Conservation (phyloP, 495 filamentous ascomycete species). For the Penicillium pulvis region DNA sequence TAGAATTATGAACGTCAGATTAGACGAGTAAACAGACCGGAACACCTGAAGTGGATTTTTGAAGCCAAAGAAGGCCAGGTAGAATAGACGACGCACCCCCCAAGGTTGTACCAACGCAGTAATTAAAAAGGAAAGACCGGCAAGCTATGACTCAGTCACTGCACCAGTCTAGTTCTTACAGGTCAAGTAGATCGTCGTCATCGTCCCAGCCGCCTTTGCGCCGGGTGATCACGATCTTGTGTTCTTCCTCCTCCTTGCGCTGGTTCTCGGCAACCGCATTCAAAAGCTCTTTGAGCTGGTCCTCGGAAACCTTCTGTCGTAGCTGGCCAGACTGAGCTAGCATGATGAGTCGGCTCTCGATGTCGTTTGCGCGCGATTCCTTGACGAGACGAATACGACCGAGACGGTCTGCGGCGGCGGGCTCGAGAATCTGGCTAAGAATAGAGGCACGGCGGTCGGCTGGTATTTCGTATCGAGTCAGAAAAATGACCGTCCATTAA, state of each 20-base stretch:
- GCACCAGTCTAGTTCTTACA: slow-evolving; percentile 34
- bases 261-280: slow-evolving; percentile 76
- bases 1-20: not conserved
- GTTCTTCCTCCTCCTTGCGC: slow-evolving; percentile 59
- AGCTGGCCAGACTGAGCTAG: slow-evolving; percentile 86
- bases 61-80: not conserved
- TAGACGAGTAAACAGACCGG: slow-evolving; percentile 1
- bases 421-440: slow-evolving; percentile 88
- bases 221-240: slow-evolving; percentile 82
- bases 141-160: slow-evolving; percentile 1
- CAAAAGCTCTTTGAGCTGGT: slow-evolving; percentile 88
- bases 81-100: not conserved
- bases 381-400: slow-evolving; percentile 96
- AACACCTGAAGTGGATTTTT: slow-evolving; percentile 4
- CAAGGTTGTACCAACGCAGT: not conserved
- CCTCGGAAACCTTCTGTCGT: slow-evolving; percentile 83
- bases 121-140: not conserved
- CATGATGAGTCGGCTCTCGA: slow-evolving; percentile 92
- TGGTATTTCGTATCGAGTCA: slow-evolving; percentile 13
- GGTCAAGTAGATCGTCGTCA: slow-evolving; percentile 78
- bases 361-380: slow-evolving; percentile 82
- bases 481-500: not conserved
- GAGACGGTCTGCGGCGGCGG: slow-evolving; percentile 89
- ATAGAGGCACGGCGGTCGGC: slow-evolving; percentile 65
- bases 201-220: slow-evolving; percentile 87